phyloP scores from a whole-genome alignment of 2,329 filamentous ascomycete species.

The Aspergillus sp. region DNA sequence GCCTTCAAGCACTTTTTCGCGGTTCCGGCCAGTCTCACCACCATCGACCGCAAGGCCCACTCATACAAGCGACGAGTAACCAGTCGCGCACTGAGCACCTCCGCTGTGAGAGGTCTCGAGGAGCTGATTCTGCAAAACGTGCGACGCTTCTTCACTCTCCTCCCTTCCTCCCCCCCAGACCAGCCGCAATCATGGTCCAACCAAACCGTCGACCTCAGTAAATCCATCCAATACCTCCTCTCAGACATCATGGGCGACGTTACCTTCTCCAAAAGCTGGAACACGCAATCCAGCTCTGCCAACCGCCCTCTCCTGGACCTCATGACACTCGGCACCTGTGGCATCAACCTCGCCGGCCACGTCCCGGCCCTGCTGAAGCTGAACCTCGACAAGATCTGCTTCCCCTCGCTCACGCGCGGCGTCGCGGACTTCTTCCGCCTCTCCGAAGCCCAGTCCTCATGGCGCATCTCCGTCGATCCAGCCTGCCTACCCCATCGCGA shows the following conservation, averaged over 20 bases:
- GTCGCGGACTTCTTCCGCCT: neutral
- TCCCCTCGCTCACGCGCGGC: neutral
- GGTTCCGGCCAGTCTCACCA: neutral
- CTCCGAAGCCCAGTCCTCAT: neutral
- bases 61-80: neutral
- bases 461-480: neutral
- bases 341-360: neutral
- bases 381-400: neutral
- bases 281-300: neutral
- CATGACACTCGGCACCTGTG: neutral
- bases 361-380: neutral
- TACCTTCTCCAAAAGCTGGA: neutral
- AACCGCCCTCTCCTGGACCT: neutral
- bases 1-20: neutral
- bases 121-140: neutral
- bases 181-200: neutral
- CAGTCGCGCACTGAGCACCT: neutral
- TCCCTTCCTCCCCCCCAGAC: neutral
- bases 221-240: neutral
- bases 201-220: neutral
- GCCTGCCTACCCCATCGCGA: neutral
- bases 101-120: neutral
- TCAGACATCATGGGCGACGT: neutral
- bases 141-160: neutral
- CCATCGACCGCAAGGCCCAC: neutral